Base-by-base conservation (phyloP, 345 rosid species). In the Anacardium occidentale region DNA sequence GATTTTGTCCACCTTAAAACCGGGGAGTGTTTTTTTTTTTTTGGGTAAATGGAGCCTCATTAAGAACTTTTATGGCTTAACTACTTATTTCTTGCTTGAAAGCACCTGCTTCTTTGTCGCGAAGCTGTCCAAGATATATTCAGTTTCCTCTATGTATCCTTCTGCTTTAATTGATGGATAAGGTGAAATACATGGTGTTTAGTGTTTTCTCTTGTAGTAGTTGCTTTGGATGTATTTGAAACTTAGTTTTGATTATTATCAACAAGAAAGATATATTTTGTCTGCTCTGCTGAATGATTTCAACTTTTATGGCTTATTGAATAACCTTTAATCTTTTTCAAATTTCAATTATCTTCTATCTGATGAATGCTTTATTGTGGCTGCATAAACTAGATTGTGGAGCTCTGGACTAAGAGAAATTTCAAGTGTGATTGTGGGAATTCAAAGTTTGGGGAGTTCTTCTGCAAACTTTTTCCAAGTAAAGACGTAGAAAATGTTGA, bases 401-500 rank as follows among this genome's bases (percentile, higher is more conserved):
- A 95, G 85, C 89, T 95, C 8, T 95, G 98, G 99, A 95, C 98
- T 78, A 93, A 93, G 83, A 91, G 99, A 74, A 89, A 86, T 70
- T 90, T 95, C 55, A 83, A 84, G 66, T 95, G 98, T 70, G 99
- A 95, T 56, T 93, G 98, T 82, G 99, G 98, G 77, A 93, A 95
- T 80, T 91, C 99, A n/a, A 95, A 85, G 76, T 92, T 91, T 69
- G 93, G 94, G 78, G 80, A 87, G 79, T 80, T 80, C 55, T 81
- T 84, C 8, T 95, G 99, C 89, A 95, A 93, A 85, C 90, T 95
- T 80, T 84, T 73, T 40, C 83, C 91, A 4, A 82, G 84, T 65
- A 95, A 95, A 77, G 97, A 91, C 73, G 69, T 76, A 10, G 96
- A 95, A 70, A 95, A 95, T 82, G 75, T 70, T 14, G 86, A 88